Evolutionary conservation across 805 yeast genomes (phyloP).

Genomic region (Pichia cephalocereana): DNA sequence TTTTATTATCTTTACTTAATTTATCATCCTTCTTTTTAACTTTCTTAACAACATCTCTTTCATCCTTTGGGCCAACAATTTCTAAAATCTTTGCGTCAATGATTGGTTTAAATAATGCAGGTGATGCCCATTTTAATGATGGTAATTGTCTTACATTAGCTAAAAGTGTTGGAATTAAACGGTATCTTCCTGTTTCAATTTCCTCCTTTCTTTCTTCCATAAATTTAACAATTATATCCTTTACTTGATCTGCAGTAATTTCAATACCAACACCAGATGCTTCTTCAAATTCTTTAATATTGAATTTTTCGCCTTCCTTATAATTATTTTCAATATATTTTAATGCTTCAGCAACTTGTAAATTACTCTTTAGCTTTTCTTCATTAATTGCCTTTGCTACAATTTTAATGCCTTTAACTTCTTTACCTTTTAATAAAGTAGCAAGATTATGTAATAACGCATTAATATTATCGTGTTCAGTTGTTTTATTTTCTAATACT

Average conservation of each 20-base stretch:
- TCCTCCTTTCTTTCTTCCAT: conserved; percentile 50
- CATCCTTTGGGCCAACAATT: conserved; percentile 90
- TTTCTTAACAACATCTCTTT: conserved; percentile 76
- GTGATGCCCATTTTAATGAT: conserved; percentile 85
- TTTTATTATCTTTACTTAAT: neutral
- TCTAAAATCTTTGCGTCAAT: conserved; percentile 70
- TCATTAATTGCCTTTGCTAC: conserved; percentile 55
- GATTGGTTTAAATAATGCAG: conserved; percentile 75
- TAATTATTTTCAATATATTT: conserved; percentile 52
- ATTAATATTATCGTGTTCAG: conserved; percentile 41
- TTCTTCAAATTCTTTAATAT: conserved; percentile 43
- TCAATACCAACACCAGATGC: conserved; percentile 78
- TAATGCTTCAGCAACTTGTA: conserved; percentile 75
- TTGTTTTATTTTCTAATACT: conserved; percentile 7
- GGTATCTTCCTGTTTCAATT: conserved; percentile 67
- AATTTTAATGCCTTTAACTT: conserved; percentile 37
- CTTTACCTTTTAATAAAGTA: conserved; percentile 53
- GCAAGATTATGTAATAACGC: conserved; percentile 74
- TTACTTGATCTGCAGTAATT: conserved; percentile 58
- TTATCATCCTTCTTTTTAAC: conserved; percentile 50
- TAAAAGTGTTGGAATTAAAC: conserved; percentile 64
- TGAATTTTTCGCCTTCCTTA: conserved; percentile 26
- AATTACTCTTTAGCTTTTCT: conserved; percentile 53
- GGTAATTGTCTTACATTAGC: conserved; percentile 69
- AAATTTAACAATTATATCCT: conserved; percentile 46